Evolutionary conservation across 202 grass and related monocot genomes (phyloP).

Genomic region (Alloteropsis angusta): DNA sequence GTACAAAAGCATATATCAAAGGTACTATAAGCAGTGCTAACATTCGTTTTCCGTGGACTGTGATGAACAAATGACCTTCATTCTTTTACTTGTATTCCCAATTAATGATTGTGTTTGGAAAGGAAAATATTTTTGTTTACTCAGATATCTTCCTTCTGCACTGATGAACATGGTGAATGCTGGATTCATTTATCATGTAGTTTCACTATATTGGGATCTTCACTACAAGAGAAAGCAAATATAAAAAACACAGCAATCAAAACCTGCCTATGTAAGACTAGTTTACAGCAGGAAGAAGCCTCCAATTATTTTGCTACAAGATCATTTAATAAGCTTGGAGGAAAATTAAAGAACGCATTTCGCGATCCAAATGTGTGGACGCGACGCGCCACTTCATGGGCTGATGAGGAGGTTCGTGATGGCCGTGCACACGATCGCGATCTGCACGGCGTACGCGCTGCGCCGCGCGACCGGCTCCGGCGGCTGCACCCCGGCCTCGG

Average conservation of each 20-base stretch:
- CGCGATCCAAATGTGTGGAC: background rate
- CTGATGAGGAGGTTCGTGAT: conserved; percentile 14
- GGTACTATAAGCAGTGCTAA: background rate
- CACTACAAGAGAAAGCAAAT: background rate
- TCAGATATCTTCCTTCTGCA: background rate
- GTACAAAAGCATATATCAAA: background rate
- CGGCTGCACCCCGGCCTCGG: background rate
- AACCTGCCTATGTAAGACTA: background rate
- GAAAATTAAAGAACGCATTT: no score
- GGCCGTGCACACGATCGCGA: conserved; percentile 10
- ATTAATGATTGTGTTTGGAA: background rate
- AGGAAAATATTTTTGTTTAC: background rate
- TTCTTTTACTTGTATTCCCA: background rate
- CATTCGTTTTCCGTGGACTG: background rate
- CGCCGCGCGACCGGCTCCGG: background rate
- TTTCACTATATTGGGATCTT: background rate
- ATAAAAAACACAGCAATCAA: background rate
- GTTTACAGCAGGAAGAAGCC: background rate
- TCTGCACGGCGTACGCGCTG: background rate
- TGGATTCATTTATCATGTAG: background rate
- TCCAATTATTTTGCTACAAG: background rate
- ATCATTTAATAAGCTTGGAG: background rate
- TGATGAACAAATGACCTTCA: background rate
- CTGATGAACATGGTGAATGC: background rate
- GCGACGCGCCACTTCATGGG: background rate